Base-by-base conservation (phyloP, 2,329 filamentous ascomycete genomes). In the Aspergillus proliferans region DNA sequence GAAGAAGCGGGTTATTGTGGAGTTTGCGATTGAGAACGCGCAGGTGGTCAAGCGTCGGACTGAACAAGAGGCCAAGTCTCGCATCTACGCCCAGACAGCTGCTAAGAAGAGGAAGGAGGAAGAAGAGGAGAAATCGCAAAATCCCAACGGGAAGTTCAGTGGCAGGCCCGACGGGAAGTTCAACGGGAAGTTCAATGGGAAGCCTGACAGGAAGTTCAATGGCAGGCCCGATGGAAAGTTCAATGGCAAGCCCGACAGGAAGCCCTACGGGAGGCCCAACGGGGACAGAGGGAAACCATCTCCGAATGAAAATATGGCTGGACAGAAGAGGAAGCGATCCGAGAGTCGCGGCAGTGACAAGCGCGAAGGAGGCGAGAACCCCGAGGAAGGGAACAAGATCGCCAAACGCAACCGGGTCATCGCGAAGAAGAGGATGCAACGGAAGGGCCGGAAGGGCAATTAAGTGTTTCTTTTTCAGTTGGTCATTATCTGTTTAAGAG, bases 21-120 rank as follows among this genome's bases (percentile, higher is more conserved):
- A 98, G 69, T 98, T 98, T 66, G 90, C 93, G 18, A 95, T 98
- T 66, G 93, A 98, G 72, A 98, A 98, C 61, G 91, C 89, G 1
- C 91, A 96, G 63, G 93, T 98, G 1, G 86, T 98, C n/a, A 81
- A 85, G 57, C 80, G 93, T 55, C 80, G 94, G 22, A 69, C 66
- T 49, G 68, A 64, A 51, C 58, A 61, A 48, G 65, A 66, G 48
- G 60, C 57, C 28, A 63, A 55, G 50, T 52, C 56, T 48, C 61
- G 55, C 46, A 61, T 48, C 42, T 55, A 43, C 36, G 53, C 48
- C 45, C 56, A 54, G 26, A 50, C 42, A 22, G 26, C 26, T 30
- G 26, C 26, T 43, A 39, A 28, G 47, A 45, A 40, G 45, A 54
- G 45, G 19, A 57, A 46, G 3, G 58, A 55, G 38, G 57, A 57